Evolutionary conservation across 371 early-diverging fungal genomes (phyloP), one percentile per base, ranked within the genome.

Genomic region (Mucor plumbeus): DNA sequence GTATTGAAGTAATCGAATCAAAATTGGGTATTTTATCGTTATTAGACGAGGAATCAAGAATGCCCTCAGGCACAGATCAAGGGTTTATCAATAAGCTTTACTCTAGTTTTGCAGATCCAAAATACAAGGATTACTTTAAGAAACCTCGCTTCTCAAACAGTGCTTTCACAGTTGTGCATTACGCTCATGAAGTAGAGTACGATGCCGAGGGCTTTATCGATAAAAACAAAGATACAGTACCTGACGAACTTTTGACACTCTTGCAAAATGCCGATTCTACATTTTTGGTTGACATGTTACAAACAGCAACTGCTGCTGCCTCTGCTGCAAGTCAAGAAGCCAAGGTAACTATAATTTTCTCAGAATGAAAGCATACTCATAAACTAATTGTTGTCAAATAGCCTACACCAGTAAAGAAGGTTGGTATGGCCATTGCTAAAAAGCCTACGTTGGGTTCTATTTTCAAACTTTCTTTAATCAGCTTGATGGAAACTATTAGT

Each of bases 141-240:
- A 96, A 96, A 80, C 97, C 97, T 36, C 85, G 96, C 19, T 97
- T 98, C 73, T 91, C 88, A 64, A 83, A 87, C 72, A 81, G 80
- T 26, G 90, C 90, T 13, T 99, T 99, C 72, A 89, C 89, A 7
- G 82, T 99, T 53, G 85, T 86, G 7, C 99, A 99, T 71, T 97
- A 97, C 75, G 98, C 98, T 39, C 92, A 94, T 64, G 87, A 90
- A 57, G 98, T 98, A 26, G 86, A 91, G 38, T 99, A 99, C 73
- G 91, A 91, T 63, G 87, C 92, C 26, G 95, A 96, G 38, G 96
- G 96, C 11, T 99, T 99, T 83, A 86, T 99, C 31, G 96, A 97
- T 63, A 99, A 99, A 86, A 99, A 99, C 84, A 96, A 95, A 82
- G 99, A 99, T 82, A 95, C 97, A 13, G 95, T 98, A 21, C 94